Conservation (phyloP, 768 basidiomycete species). For the Mycena latifolia region DNA sequence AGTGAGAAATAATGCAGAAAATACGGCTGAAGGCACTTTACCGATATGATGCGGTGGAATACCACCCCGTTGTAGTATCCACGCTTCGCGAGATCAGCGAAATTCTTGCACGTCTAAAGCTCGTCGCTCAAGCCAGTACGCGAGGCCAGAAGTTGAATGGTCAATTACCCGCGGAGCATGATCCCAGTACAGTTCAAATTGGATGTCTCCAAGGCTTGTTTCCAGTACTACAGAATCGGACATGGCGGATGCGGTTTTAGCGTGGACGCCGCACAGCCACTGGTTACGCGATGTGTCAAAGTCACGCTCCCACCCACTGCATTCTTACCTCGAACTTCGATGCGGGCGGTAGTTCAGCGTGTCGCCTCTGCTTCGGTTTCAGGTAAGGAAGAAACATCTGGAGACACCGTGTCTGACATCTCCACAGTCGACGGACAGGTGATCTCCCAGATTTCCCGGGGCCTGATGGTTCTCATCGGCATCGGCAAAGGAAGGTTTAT, state of each 20-base stretch:
- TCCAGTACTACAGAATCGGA: slow-evolving; percentile 79
- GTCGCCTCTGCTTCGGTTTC: slow-evolving; percentile 88
- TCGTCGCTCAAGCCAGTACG: no score
- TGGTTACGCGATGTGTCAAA: no score
- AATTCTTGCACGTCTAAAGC: slow-evolving; percentile 92
- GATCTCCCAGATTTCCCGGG: slow-evolving; percentile 86
- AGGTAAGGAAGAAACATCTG: slow-evolving; percentile 56
- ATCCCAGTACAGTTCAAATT: slow-evolving; percentile 92
- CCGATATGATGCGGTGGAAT: no score
- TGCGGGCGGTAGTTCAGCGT: slow-evolving; percentile 89
- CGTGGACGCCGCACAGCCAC: slow-evolving; percentile 23
- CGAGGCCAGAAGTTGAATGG: slow-evolving; percentile 24
- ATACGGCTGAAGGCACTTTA: slow-evolving; percentile 47
- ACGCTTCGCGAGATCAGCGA: slow-evolving; percentile 89
- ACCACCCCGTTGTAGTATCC: slow-evolving; percentile 98
- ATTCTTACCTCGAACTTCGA: no score
- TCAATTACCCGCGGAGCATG: slow-evolving; percentile 82
- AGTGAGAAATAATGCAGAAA: neutral
- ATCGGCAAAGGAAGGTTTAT: slow-evolving; percentile 79
- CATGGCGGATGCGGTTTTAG: slow-evolving; percentile 29
- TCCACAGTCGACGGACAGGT: slow-evolving; percentile 79
- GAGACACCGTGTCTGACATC: slow-evolving; percentile 1
- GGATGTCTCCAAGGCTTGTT: slow-evolving; percentile 88
- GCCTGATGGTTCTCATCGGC: slow-evolving; percentile 92
- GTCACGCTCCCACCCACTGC: no score